Conservation (phyloP, 345 rosid genomes). For the Rhizophora mangle region DNA sequence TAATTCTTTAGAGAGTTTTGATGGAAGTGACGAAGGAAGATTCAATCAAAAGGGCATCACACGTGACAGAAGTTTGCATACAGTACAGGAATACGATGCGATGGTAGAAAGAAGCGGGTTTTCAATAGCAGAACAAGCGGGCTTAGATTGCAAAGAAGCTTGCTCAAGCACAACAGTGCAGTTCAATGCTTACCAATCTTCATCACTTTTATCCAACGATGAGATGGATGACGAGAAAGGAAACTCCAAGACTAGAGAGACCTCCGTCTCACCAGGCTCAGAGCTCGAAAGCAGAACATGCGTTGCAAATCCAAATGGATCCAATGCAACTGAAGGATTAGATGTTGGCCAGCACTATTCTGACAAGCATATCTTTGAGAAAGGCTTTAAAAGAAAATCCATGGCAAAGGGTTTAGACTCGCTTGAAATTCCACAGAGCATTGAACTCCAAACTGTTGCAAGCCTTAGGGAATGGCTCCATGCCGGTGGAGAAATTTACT, state of each 20-base stretch:
- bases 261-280: background rate
- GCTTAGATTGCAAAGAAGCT: conserved; percentile 1
- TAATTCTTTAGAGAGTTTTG: conserved; percentile 5
- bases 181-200: background rate
- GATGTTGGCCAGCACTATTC: conserved; percentile 1
- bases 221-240: background rate
- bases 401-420: conserved; percentile 32
- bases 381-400: conserved; percentile 30
- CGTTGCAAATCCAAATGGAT: background rate
- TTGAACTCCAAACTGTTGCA: conserved; percentile 30
- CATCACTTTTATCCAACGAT: background rate
- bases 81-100: conserved; percentile 38
- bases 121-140: conserved; percentile 1
- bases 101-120: conserved; percentile 20
- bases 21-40: conserved; percentile 7
- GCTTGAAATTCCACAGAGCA: conserved; percentile 25
- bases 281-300: conserved; percentile 1
- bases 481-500: conserved; percentile 25
- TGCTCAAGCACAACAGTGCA: background rate
- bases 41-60: background rate
- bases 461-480: conserved; percentile 32
- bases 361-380: conserved; percentile 8
- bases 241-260: conserved; percentile 6
- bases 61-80: conserved; percentile 31
- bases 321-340: conserved; percentile 1